Evolutionary conservation across 345 rosid species (phyloP), one percentile per base, ranked within the genome.

Genomic region (Pistacia atlantica): DNA sequence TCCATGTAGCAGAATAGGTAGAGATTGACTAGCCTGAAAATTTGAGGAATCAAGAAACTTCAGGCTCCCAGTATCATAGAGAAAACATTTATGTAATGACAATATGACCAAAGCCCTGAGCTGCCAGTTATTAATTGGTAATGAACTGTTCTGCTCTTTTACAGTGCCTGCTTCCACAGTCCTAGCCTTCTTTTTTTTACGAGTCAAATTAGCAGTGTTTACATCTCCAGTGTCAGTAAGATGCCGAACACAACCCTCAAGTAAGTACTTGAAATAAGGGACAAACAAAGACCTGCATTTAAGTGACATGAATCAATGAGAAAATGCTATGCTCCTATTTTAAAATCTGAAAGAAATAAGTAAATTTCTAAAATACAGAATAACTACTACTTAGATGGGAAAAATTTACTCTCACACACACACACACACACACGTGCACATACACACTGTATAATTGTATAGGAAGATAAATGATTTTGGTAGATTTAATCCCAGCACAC

Each of bases 181-280:
- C 80, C 88, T 94, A 45, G 90, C 89, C 75, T 92, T 95, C 90
- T 93, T 96, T 75, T 91, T 93, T 89, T 91, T 93, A 80, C 83
- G 78, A 80, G 65, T 83, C 77, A 75, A 79, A 79, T 77, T 82
- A 78, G 87, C 78, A 80, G 77, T 62, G 68, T 70, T 70, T 17
- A 55, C 71, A 69, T 75, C 86, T 56, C 65, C 86, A 14, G 80
- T 64, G 78, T 77, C 86, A 77, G 84, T 76, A 81, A 96, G 99
- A 81, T 88, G 88, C 42, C 76, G 80, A 65, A 89, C 82, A 72
- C 90, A 90, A 72, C 86, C 86, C 77, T 90, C 96, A 52, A 90
- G 89, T 81, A 96, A 45, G 78, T 86, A 88, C 80, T 93, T 93
- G 85, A 93, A 93, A 81, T 93, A 96, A 22, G 97, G 97, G 56